Conservation (phyloP, 495 filamentous ascomycete species). For the Xylaria scruposa region DNA sequence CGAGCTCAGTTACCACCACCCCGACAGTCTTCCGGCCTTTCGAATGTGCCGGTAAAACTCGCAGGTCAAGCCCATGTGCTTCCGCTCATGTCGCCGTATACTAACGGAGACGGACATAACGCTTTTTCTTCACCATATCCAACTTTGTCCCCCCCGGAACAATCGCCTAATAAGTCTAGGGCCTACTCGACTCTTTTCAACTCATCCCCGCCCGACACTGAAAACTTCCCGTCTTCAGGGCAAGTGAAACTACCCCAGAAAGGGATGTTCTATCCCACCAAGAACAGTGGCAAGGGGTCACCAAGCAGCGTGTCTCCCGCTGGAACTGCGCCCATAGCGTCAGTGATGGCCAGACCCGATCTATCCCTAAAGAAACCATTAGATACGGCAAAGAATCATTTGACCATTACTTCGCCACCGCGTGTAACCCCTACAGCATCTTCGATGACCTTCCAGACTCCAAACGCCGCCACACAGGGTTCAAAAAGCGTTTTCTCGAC, state of each 20-base stretch:
- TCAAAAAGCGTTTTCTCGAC: slow-evolving; percentile 33
- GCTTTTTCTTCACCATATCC: slow-evolving; percentile 55
- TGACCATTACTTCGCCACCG: slow-evolving; percentile 33
- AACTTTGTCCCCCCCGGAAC: slow-evolving; percentile 48
- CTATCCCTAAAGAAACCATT: slow-evolving; percentile 38
- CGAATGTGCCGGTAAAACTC: slow-evolving; percentile 36
- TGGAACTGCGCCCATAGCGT: slow-evolving; percentile 30
- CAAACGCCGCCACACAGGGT: slow-evolving; percentile 26
- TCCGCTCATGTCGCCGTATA: slow-evolving; percentile 35
- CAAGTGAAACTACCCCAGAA: slow-evolving; percentile 37
- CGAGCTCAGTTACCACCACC: slow-evolving; percentile 27
- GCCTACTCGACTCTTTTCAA: slow-evolving; percentile 50
- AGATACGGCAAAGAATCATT: slow-evolving; percentile 32
- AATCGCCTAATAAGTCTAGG: slow-evolving; percentile 48
- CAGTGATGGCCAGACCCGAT: slow-evolving; percentile 32
- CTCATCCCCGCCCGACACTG: slow-evolving; percentile 35
- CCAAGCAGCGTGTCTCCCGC: slow-evolving; percentile 38
- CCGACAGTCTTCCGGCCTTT: slow-evolving; percentile 12
- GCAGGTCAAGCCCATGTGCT: slow-evolving; percentile 31
- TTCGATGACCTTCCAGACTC: slow-evolving; percentile 27
- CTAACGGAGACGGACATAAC: slow-evolving; percentile 40
- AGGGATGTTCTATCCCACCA: slow-evolving; percentile 37
- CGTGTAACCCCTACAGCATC: slow-evolving; percentile 30
- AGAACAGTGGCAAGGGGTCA: slow-evolving; percentile 34
- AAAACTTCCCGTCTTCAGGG: slow-evolving; percentile 16